Conservation (phyloP, 2,329 filamentous ascomycete species). For the Alternaria arborescens region DNA sequence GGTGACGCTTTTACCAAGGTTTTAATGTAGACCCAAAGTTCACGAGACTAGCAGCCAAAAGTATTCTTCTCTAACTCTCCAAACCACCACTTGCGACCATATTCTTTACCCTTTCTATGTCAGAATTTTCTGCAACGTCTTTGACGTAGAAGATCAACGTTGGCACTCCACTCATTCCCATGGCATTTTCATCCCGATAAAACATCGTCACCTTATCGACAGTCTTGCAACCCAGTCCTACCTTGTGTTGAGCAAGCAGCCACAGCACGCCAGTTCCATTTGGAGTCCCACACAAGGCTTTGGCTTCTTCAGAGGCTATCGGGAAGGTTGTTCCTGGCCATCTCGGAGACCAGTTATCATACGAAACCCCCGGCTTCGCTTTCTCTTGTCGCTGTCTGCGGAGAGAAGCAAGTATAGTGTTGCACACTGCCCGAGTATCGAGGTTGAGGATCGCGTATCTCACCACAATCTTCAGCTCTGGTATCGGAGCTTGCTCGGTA, state of each 20-base stretch:
- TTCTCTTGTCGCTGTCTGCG: not conserved
- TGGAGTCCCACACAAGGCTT: conserved; percentile 17
- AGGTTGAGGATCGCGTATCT: not conserved
- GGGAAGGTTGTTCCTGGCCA: conserved; percentile 18
- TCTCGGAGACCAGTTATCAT: not conserved
- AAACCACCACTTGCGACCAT: not conserved
- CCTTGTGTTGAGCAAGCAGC: conserved; percentile 13
- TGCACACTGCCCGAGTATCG: not conserved
- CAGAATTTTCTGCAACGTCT: not conserved
- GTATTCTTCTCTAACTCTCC: not conserved
- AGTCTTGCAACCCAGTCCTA: conserved; percentile 15
- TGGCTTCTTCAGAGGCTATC: conserved; percentile 11
- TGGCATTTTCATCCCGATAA: not conserved
- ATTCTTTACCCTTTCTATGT: not conserved
- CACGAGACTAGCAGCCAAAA: not conserved
- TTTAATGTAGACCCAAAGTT: conserved; percentile 26
- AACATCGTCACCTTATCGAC: conserved; percentile 14
- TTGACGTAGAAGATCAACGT: conserved; percentile 4
- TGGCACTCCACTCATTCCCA: not conserved
- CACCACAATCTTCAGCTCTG: not conserved
- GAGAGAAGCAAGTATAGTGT: not conserved
- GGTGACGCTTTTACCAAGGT: conserved; percentile 58
- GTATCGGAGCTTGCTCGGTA: not conserved
- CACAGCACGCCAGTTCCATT: conserved; percentile 18
- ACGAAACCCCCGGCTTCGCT: not conserved